Evolutionary conservation across 2,329 filamentous ascomycete species (phyloP).

Genomic region (Ascochyta clinopodiicola): DNA sequence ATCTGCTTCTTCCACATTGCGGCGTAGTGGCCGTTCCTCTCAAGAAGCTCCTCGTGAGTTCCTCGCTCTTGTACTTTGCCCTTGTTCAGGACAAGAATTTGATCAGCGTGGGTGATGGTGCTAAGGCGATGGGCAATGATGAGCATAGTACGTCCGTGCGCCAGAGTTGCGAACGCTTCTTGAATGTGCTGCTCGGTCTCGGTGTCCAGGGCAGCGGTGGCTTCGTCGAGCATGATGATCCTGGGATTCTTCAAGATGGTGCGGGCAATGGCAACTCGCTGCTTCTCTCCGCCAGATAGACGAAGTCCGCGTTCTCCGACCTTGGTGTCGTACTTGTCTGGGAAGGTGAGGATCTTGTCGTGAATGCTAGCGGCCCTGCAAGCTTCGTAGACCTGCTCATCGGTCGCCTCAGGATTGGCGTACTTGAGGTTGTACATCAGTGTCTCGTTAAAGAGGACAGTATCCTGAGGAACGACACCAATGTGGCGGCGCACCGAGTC

Average conservation of each 20-base stretch:
- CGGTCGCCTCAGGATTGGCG: conserved; percentile 79
- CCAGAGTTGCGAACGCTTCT: conserved; percentile 79
- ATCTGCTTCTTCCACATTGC: conserved; percentile 62
- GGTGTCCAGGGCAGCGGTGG: conserved; percentile 88
- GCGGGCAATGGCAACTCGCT: conserved; percentile 89
- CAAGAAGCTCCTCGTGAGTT: conserved; percentile 59
- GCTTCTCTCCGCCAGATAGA: conserved; percentile 89
- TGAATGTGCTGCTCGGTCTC: conserved; percentile 95
- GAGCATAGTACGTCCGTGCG: conserved; percentile 85
- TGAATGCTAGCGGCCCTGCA: conserved; percentile 90
- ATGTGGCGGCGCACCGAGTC: conserved; percentile 91
- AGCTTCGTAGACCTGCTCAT: conserved; percentile 81
- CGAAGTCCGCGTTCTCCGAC: conserved; percentile 89
- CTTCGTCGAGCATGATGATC: conserved; percentile 92
- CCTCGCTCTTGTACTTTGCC: conserved; percentile 60
- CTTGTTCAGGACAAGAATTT: conserved; percentile 62
- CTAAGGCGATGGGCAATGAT: conserved; percentile 82
- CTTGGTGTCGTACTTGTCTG: conserved; percentile 86
- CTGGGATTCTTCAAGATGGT: conserved; percentile 91
- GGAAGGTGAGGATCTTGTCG: conserved; percentile 87
- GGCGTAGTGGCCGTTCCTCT: conserved; percentile 53
- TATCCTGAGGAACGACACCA: conserved; percentile 96
- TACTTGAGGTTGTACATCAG: conserved; percentile 95
- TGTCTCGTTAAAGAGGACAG: conserved; percentile 91
- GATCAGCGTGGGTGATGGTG: conserved; percentile 62